Conservation (phyloP, 1,139 yeast species). For the Magnusiomyces ingens region DNA sequence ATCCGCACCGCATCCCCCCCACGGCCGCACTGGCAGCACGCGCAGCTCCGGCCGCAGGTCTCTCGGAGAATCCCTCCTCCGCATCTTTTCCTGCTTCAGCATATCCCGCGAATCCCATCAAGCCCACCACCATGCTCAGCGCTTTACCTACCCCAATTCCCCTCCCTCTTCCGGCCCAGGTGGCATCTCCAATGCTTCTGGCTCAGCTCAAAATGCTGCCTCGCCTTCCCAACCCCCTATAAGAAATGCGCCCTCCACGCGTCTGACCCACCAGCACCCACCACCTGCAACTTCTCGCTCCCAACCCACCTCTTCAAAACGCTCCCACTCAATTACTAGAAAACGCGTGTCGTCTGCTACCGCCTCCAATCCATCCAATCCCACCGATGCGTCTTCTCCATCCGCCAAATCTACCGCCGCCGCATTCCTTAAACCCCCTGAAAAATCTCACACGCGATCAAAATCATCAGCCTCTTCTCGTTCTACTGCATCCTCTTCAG, state of each 20-base stretch:
- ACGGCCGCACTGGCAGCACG: too few species aligned
- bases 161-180: too few species aligned
- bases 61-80: neutral
- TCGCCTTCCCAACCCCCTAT: neutral
- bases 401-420: neutral
- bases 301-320: neutral
- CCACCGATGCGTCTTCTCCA: too few species aligned
- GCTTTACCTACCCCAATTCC: too few species aligned
- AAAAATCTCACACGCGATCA: too few species aligned
- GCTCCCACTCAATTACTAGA: neutral
- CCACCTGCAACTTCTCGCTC: too few species aligned
- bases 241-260: neutral
- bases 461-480: neutral
- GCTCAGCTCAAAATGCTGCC: neutral
- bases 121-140: too few species aligned
- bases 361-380: too few species aligned
- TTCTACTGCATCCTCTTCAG: neutral
- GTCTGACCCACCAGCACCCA: neutral
- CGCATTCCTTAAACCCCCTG: constrained; percentile 2
- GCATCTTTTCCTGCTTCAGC: constrained; percentile 1
- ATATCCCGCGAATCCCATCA: neutral
- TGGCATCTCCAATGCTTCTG: too few species aligned
- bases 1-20: neutral
- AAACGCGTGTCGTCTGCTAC: too few species aligned
- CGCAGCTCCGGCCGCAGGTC: neutral